Conservation (phyloP, 148 eudicot genomes). For the Silene latifolia region DNA sequence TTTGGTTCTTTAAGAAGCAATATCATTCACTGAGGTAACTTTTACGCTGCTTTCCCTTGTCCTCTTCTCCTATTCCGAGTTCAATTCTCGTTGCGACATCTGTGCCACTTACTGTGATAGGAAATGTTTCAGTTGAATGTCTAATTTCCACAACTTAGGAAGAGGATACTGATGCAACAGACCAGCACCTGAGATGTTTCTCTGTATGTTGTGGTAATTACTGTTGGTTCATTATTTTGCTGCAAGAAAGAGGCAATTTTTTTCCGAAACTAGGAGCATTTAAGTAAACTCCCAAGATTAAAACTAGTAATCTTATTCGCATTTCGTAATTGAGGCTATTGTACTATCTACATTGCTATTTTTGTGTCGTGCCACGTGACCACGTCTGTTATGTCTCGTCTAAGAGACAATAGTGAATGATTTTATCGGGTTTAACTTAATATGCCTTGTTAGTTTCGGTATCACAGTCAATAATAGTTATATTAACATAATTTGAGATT, state of each 20-base stretch:
- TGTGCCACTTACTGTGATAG: constrained; percentile 14
- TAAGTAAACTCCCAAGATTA: neutral
- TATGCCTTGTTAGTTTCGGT: neutral
- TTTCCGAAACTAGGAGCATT: neutral
- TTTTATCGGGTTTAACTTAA: too few species aligned
- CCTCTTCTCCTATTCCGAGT: neutral
- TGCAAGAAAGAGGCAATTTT: too few species aligned
- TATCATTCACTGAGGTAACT: constrained; percentile 9
- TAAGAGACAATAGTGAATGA: neutral
- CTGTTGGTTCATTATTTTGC: too few species aligned
- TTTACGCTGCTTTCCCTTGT: neutral
- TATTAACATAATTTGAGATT: neutral
- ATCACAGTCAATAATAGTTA: neutral
- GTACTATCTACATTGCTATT: neutral
- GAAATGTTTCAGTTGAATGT: constrained; percentile 10
- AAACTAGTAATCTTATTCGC: neutral
- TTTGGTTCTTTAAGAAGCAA: constrained; percentile 8
- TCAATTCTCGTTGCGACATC: constrained; percentile 11
- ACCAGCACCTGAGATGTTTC: constrained; percentile 6
- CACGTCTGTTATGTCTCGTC: neutral
- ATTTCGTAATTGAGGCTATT: neutral
- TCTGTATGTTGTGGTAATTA: constrained; percentile 8
- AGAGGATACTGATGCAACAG: constrained; percentile 18
- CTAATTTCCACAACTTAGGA: constrained; percentile 18
- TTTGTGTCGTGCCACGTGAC: neutral